phyloP scores from a whole-genome alignment of 768 basidiomycete genomes.

The Leccinellum albellum region DNA sequence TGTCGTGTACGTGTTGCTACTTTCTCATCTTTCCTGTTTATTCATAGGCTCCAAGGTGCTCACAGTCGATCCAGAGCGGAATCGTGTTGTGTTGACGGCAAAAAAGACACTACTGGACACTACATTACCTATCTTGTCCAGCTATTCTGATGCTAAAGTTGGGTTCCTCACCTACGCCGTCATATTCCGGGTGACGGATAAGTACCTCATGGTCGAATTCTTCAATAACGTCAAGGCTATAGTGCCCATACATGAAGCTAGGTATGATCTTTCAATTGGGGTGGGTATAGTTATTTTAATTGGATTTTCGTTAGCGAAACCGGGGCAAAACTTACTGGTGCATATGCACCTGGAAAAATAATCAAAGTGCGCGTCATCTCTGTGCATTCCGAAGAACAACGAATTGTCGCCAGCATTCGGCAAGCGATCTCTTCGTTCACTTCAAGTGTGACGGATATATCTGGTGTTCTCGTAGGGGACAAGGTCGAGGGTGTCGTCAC shows the following conservation, averaged over 20 bases:
- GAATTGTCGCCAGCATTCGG: slow-evolving; percentile 82
- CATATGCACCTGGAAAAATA: slow-evolving; percentile 77
- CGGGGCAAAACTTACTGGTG: slow-evolving; percentile 49
- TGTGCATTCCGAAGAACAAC: slow-evolving; percentile 52
- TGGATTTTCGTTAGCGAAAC: slow-evolving; percentile 55
- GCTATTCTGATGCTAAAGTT: slow-evolving; percentile 60
- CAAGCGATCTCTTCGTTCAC: slow-evolving; percentile 61
- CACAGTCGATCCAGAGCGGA: slow-evolving; percentile 73
- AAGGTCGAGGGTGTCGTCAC: slow-evolving; percentile 65
- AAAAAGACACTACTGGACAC: slow-evolving; percentile 90
- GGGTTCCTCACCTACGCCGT: slow-evolving; percentile 79
- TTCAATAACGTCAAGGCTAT: slow-evolving; percentile 85
- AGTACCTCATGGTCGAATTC: slow-evolving; percentile 80
- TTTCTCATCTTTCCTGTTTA: not conserved
- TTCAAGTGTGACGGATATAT: slow-evolving; percentile 56
- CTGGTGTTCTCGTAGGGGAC: slow-evolving; percentile 72
- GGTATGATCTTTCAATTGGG: slow-evolving; percentile 43
- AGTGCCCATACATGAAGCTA: slow-evolving; percentile 77
- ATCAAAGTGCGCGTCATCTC: slow-evolving; percentile 78
- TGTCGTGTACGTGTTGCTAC: slow-evolving; percentile 59
- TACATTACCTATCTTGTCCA: slow-evolving; percentile 62
- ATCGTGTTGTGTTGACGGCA: slow-evolving; percentile 80
- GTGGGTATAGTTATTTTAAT: not conserved
- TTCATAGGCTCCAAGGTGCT: slow-evolving; percentile 55
- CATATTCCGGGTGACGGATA: slow-evolving; percentile 78